Evolutionary conservation across 371 early-diverging fungal genomes (phyloP).

Genomic region (Mortierella sp.): DNA sequence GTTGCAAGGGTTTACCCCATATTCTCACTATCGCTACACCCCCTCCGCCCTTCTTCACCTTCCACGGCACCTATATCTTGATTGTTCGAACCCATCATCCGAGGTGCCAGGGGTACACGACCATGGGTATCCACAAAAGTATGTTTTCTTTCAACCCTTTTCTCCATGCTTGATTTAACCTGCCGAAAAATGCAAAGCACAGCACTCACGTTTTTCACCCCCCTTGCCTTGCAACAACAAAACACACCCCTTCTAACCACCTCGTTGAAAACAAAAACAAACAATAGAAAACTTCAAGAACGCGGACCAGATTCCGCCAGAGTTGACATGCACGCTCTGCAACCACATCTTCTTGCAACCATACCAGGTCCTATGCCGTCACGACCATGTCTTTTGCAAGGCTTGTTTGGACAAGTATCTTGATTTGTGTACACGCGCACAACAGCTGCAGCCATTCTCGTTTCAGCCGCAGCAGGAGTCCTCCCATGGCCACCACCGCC

Average conservation of each 20-base stretch:
- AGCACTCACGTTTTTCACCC: neutral
- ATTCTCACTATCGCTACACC: neutral
- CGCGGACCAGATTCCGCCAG: conserved; percentile 22
- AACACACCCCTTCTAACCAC: neutral
- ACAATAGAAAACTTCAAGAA: conserved; percentile 26
- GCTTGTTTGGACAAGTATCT: conserved; percentile 38
- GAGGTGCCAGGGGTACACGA: neutral
- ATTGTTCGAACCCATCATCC: neutral
- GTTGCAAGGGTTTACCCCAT: neutral
- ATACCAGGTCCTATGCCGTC: conserved; percentile 34
- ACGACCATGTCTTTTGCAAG: conserved; percentile 55
- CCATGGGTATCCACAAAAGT: conserved; percentile 42
- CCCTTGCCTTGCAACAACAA: neutral
- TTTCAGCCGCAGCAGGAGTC: neutral
- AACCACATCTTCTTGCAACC: conserved; percentile 33
- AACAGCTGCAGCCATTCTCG: neutral
- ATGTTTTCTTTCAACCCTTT: neutral
- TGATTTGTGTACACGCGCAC: conserved; percentile 8
- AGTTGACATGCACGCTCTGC: conserved; percentile 37
- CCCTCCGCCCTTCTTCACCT: neutral
- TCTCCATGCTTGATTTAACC: neutral
- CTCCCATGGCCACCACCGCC: neutral
- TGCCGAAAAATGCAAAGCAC: neutral
- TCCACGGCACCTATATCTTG: neutral
- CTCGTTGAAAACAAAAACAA: neutral